phyloP scores from a whole-genome alignment of 805 yeast species.

The Candida loeiensis region DNA sequence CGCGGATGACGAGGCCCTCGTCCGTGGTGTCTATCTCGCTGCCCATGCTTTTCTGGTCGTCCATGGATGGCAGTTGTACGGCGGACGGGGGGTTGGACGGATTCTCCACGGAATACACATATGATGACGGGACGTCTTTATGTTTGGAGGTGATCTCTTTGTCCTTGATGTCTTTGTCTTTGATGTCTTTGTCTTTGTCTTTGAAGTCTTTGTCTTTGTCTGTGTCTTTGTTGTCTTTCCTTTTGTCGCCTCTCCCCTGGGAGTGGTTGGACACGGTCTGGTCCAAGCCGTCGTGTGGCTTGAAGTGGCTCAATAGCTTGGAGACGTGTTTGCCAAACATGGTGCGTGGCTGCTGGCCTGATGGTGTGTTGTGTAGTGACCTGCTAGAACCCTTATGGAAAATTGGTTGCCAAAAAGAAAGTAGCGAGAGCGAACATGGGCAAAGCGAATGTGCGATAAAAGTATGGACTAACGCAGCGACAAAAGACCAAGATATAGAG shows the following conservation, averaged over 20 bases:
- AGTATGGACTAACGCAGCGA: too few relatives aligned
- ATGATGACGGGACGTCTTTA: background rate
- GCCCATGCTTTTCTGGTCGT: background rate
- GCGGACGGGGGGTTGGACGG: too few relatives aligned
- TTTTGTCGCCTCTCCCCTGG: background rate
- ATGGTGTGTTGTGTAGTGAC: background rate
- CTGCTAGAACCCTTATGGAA: background rate
- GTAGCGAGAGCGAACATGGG: too few relatives aligned
- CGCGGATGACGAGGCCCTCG: conserved; percentile 1
- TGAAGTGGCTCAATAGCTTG: conserved; percentile 39
- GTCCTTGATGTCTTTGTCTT: background rate
- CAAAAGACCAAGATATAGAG: too few relatives aligned
- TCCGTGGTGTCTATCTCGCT: background rate
- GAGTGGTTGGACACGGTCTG: conserved; percentile 33
- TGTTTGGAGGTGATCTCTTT: conserved; percentile 1
- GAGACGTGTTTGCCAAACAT: conserved; percentile 46
- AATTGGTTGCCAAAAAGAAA: too few relatives aligned
- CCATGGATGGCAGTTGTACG: too few relatives aligned
- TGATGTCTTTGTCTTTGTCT: background rate
- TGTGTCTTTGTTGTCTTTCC: background rate
- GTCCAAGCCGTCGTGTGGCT: conserved; percentile 23
- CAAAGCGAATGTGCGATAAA: too few relatives aligned
- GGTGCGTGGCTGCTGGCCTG: background rate
- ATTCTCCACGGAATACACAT: background rate
- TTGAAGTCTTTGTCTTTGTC: conserved; percentile 4